Evolutionary conservation across 768 basidiomycete species (phyloP), one percentile per base, ranked within the genome.

Genomic region (Tylopilus cervinicoccineus): DNA sequence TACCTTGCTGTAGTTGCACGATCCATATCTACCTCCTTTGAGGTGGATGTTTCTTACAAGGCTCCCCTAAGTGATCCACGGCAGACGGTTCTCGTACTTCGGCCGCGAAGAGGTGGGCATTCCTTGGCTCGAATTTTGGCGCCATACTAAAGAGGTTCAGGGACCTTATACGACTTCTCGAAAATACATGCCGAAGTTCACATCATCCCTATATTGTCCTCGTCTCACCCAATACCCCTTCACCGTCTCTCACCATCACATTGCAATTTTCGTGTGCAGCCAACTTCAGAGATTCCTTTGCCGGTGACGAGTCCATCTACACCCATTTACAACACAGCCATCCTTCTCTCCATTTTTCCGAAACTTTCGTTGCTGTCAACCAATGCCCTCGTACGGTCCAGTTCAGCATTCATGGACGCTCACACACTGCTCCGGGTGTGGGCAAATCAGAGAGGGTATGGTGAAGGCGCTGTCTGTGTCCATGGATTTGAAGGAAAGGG

Each of bases 401-500:
- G 70, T 10, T 76, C 86, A 0, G 76, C 83, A 0, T 93, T 90
- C 63, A 64, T 68, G 2, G 85, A 93, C 43, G 90, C 90, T 1
- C 64, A 92, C 9, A 75, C 86, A 0, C 73, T 97, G 1, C 78
- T 97, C 14, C 79, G 91, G 10, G 78, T 94, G 14, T 99, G 96
- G 96, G 90, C 89, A 2, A 82, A 84, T 42, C 87, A 93, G 57
- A 76, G 93, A 34, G 92, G 92, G 0, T 93, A 85, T 55, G 76
- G 80, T 3, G 74, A 76, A 52, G 80, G 84, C 11, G 64, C 68
- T 34, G 60, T 79, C 52, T 84, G 80, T 56, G 71, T 88, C 4
- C 72, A 76, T 14, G 89, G 89, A 14, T 93, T 85, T 60, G 86
- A 82, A 58, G 76, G 76, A 7, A 71, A 75, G 20, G 88, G 88